phyloP scores from a whole-genome alignment of 2,329 filamentous ascomycete genomes.

The Pseudocercospora ulei region DNA sequence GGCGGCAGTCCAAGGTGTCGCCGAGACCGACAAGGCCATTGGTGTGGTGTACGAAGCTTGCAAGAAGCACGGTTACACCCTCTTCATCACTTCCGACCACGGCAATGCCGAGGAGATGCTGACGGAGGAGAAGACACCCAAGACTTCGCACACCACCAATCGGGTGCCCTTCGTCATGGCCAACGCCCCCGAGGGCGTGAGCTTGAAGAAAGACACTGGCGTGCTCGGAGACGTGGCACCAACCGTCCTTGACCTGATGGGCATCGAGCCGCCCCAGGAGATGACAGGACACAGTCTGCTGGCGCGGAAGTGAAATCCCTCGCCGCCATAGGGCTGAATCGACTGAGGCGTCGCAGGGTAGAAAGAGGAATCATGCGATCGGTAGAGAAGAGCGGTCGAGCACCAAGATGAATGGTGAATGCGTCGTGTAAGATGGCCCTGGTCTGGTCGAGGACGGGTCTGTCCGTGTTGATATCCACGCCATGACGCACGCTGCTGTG shows the following conservation, averaged over 20 bases:
- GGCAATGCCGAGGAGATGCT: constrained; percentile 98
- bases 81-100: constrained; percentile 95
- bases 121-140: constrained; percentile 86
- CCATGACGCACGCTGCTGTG: too few relatives aligned
- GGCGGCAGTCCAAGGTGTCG: constrained; percentile 73
- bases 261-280: constrained; percentile 75
- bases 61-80: constrained; percentile 82
- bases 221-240: constrained; percentile 96
- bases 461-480: too few relatives aligned
- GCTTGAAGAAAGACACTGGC: constrained; percentile 69
- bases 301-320: constrained; percentile 48
- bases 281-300: constrained; percentile 85
- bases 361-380: too few relatives aligned
- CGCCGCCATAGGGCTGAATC: too few relatives aligned
- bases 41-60: constrained; percentile 85
- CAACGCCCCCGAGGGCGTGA: constrained; percentile 85
- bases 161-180: constrained; percentile 97
- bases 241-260: constrained; percentile 86
- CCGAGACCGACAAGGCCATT: constrained; percentile 87
- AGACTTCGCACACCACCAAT: constrained; percentile 97
- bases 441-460: too few relatives aligned
- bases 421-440: too few relatives aligned
- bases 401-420: too few relatives aligned
- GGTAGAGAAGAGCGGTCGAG: too few relatives aligned
- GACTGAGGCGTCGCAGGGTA: too few relatives aligned